A percentile compares a stretch with the other conserved stretches of the same genome.
phyloP scores from a whole-genome alignment of 1,284 basidiomycete species.

The Cryptococcus sp. region DNA sequence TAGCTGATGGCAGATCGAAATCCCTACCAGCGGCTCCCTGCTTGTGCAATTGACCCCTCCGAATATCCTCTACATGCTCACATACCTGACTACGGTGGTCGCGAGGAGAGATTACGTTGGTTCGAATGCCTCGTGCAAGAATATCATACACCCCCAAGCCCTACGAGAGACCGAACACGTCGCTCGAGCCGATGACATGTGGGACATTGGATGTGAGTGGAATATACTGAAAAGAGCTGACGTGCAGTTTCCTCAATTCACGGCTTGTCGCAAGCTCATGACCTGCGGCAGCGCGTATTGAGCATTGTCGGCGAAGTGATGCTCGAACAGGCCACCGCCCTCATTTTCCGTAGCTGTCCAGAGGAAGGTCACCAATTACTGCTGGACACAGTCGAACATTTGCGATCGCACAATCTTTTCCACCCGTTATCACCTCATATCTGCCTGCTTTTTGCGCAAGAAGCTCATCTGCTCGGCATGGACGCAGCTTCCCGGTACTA shows the following conservation, averaged over 20 bases:
- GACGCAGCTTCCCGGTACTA: constrained; percentile 36
- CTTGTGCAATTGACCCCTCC: constrained; percentile 40
- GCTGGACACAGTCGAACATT: constrained; percentile 15
- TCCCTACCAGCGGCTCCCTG: constrained; percentile 16
- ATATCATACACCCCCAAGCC: constrained; percentile 23
- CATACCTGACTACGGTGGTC: constrained; percentile 35
- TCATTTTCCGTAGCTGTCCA: constrained; percentile 33
- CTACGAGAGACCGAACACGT: constrained; percentile 27
- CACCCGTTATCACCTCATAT: constrained; percentile 32
- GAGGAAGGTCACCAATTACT: constrained; percentile 30
- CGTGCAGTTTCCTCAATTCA: constrained; percentile 30
- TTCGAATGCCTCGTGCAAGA: constrained; percentile 23
- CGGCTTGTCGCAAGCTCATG: constrained; percentile 22
- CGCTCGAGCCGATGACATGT: constrained; percentile 37
- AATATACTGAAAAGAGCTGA: background rate
- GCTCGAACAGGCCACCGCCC: constrained; percentile 41
- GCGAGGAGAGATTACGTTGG: constrained; percentile 36
- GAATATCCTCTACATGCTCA: constrained; percentile 36
- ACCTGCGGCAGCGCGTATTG: constrained; percentile 21
- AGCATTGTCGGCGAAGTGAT: constrained; percentile 35
- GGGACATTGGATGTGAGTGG: constrained; percentile 46
- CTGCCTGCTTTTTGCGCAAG: constrained; percentile 39
- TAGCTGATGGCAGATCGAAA: constrained; percentile 7
- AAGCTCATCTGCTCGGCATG: constrained; percentile 35
- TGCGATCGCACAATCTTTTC: constrained; percentile 26